Percentiles rank a stretch among this genome's conserved stretches.
These are phyloP conservation scores for Aspergillus niger DNA, from an alignment of 2,329 filamentous ascomycete genomes.

Conservation along the genomic window DNA sequence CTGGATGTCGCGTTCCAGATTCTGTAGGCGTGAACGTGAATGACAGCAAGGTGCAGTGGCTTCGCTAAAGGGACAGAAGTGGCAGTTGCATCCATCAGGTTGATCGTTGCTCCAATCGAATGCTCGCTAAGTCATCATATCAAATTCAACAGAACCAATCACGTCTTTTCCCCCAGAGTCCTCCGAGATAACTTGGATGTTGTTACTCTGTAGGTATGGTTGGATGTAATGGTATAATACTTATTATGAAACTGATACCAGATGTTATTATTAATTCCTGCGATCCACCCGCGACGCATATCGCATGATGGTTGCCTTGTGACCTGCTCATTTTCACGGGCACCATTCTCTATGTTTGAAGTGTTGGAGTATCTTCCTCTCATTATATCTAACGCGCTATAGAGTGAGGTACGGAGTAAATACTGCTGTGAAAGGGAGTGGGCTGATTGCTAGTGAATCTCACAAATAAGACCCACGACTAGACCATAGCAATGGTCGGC, in stretches of 20 bases:
- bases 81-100: background rate
- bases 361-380: background rate
- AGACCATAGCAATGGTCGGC: background rate
- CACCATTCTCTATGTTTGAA: background rate
- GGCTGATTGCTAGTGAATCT: no score
- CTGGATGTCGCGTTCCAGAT: background rate
- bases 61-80: background rate
- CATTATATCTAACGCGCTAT: background rate
- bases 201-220: background rate
- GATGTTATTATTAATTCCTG: conserved; percentile 10
- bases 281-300: conserved; percentile 8
- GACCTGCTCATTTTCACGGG: background rate
- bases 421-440: background rate
- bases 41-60: background rate
- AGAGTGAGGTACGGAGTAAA: background rate
- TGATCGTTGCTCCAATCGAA: background rate
- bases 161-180: background rate
- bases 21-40: background rate
- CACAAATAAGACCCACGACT: background rate
- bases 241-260: conserved; percentile 10
- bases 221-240: background rate
- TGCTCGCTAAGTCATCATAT: background rate
- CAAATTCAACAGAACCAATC: background rate
- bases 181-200: background rate
- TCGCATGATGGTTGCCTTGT: conserved; percentile 12